A percentile compares a stretch with the other conserved stretches of the same genome.
These are phyloP conservation scores for Saksenaea oblongispora DNA, from an alignment of 371 early-diverging fungal species.

Conservation along the genomic window DNA sequence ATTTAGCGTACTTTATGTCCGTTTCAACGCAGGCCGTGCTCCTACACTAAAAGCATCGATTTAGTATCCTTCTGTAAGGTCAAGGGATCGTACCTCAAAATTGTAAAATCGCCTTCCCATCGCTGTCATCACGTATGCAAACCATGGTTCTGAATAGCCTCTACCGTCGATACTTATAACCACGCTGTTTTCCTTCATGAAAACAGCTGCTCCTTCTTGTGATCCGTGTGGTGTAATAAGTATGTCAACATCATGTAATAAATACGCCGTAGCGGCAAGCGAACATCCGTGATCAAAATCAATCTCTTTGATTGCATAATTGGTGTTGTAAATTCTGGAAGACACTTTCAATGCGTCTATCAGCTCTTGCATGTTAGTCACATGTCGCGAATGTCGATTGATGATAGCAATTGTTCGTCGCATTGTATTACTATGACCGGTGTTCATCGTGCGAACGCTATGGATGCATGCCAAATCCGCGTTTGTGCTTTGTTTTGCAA, in stretches of 20 bases:
- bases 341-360: conserved; percentile 18
- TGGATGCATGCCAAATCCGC: conserved; percentile 18
- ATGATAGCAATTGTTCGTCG: conserved; percentile 22
- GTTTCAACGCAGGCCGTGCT: conserved; percentile 25
- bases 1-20: conserved; percentile 13
- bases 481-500: conserved; percentile 5
- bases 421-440: conserved; percentile 3
- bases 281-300: conserved; percentile 50
- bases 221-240: conserved; percentile 49
- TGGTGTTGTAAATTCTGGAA: background rate
- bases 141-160: conserved; percentile 50
- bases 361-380: conserved; percentile 39
- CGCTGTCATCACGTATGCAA: conserved; percentile 44
- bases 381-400: conserved; percentile 27
- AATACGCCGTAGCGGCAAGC: conserved; percentile 39
- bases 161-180: conserved; percentile 42
- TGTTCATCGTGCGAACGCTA: background rate
- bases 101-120: conserved; percentile 48
- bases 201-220: conserved; percentile 46
- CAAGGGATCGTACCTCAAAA: conserved; percentile 17
- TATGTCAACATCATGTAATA: conserved; percentile 44
- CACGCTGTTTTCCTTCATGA: conserved; percentile 39
- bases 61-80: background rate
- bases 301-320: conserved; percentile 26
- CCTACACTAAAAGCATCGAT: conserved; percentile 18